Conservation (phyloP, 768 basidiomycete species). For the Filobasidium floriforme region DNA sequence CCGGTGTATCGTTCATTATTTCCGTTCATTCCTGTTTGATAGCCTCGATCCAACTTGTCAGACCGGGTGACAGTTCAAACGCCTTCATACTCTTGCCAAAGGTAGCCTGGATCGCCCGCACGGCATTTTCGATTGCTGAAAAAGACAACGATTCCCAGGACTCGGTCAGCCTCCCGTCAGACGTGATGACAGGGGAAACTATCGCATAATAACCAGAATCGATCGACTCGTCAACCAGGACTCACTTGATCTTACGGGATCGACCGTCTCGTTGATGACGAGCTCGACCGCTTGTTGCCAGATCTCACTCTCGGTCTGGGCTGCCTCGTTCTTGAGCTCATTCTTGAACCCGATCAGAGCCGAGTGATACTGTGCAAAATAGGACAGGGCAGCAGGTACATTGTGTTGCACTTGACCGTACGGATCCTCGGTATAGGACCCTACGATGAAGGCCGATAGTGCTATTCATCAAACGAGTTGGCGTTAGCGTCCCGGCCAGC, state of each 20-base stretch:
- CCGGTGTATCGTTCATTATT: no score
- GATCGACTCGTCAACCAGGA: not conserved
- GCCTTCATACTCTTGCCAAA: slow-evolving; percentile 37
- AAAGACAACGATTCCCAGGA: not conserved
- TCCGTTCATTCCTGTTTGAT: slow-evolving; percentile 4
- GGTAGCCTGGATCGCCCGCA: slow-evolving; percentile 27
- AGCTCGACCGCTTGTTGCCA: slow-evolving; percentile 21
- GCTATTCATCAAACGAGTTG: slow-evolving; percentile 20
- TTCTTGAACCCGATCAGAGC: slow-evolving; percentile 25
- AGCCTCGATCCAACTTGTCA: slow-evolving; percentile 21
- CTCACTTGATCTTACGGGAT: slow-evolving; percentile 16
- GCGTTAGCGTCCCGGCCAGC: no score
- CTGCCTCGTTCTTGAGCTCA: slow-evolving; percentile 22
- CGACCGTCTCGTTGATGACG: slow-evolving; percentile 8
- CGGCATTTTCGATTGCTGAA: slow-evolving; percentile 31
- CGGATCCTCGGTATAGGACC: slow-evolving; percentile 38
- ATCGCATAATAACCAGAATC: not conserved
- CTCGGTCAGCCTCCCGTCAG: not conserved
- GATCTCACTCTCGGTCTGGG: slow-evolving; percentile 10
- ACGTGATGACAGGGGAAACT: no score
- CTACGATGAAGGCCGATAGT: slow-evolving; percentile 31
- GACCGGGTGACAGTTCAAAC: slow-evolving; percentile 35
- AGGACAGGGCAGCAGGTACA: slow-evolving; percentile 35
- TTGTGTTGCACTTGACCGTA: slow-evolving; percentile 42
- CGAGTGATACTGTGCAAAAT: slow-evolving; percentile 31